phyloP scores from a whole-genome alignment of 169 alveolate genomes.

The Plasmodium cynomolgi region DNA sequence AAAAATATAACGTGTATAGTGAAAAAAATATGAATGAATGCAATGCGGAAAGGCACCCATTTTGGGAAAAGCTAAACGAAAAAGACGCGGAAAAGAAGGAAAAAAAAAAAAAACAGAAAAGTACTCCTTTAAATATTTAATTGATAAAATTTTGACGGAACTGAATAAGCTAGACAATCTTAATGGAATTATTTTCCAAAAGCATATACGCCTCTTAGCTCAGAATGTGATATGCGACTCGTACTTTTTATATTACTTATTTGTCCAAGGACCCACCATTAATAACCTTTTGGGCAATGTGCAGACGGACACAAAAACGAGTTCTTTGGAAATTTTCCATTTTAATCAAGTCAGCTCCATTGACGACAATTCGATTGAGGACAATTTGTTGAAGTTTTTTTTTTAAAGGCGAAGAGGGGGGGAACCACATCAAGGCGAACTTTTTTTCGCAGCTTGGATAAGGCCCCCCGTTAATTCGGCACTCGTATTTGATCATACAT shows the following conservation, averaged over 20 bases:
- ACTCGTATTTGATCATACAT: background rate
- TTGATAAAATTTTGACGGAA: constrained; percentile 56
- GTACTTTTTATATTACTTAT: constrained; percentile 65
- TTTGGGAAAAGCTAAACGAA: constrained; percentile 5
- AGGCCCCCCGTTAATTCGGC: background rate
- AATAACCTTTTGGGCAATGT: constrained; percentile 19
- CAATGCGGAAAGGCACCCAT: constrained; percentile 11
- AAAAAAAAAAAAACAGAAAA: constrained; percentile 7
- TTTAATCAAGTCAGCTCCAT: constrained; percentile 50
- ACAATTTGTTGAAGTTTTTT: constrained; percentile 41
- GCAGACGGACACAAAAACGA: constrained; percentile 16
- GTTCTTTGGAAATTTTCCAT: constrained; percentile 37
- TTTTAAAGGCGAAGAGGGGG: constrained; percentile 1
- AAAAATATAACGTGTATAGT: constrained; percentile 60
- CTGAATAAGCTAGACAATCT: constrained; percentile 68
- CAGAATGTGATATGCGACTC: constrained; percentile 28
- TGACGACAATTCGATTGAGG: constrained; percentile 42
- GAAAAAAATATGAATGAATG: constrained; percentile 16
- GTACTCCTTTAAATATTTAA: constrained; percentile 12
- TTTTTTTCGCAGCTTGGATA: background rate
- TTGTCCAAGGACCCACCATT: constrained; percentile 38
- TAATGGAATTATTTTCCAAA: constrained; percentile 56
- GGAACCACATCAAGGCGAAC: background rate
- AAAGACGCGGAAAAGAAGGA: background rate
- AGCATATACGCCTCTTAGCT: constrained; percentile 50